Conservation (phyloP, 176 grass and related monocot genomes). For the Bolboschoenus planiculmis region DNA sequence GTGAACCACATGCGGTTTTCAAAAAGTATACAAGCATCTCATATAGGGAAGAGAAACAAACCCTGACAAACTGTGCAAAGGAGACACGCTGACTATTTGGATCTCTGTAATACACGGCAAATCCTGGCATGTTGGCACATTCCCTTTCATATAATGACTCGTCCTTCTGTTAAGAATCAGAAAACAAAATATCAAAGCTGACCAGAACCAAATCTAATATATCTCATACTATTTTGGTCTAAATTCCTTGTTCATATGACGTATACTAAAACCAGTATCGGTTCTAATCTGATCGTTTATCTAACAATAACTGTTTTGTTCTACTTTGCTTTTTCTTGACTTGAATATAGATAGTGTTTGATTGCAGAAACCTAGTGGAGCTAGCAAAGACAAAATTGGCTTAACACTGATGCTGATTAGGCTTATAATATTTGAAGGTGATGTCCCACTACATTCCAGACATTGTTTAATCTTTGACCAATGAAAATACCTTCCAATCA, state of each 20-base stretch:
- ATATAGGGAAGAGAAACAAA: conserved; percentile 36
- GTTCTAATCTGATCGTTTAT: neutral
- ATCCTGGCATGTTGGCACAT: conserved; percentile 96
- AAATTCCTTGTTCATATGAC: neutral
- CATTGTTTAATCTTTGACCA: neutral
- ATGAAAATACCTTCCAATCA: conserved; percentile 85
- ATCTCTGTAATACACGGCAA: conserved; percentile 75
- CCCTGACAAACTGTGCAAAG: conserved; percentile 74
- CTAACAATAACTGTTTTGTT: neutral
- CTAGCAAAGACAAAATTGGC: neutral
- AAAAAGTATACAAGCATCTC: conserved; percentile 15
- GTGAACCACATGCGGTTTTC: neutral
- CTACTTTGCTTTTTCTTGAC: neutral
- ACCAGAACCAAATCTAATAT: neutral
- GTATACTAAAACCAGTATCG: neutral
- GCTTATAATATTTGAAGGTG: conserved; percentile 3
- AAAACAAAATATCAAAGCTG: conserved; percentile 20
- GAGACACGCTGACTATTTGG: conserved; percentile 85
- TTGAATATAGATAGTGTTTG: neutral
- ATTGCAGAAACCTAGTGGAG: neutral
- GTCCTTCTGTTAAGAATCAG: conserved; percentile 58
- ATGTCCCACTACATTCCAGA: neutral
- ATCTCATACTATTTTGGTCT: neutral
- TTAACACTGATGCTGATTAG: neutral
- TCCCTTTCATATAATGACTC: conserved; percentile 96